Base-by-base conservation (phyloP, 306 rosid species). In the Hippophae rhamnoides region DNA sequence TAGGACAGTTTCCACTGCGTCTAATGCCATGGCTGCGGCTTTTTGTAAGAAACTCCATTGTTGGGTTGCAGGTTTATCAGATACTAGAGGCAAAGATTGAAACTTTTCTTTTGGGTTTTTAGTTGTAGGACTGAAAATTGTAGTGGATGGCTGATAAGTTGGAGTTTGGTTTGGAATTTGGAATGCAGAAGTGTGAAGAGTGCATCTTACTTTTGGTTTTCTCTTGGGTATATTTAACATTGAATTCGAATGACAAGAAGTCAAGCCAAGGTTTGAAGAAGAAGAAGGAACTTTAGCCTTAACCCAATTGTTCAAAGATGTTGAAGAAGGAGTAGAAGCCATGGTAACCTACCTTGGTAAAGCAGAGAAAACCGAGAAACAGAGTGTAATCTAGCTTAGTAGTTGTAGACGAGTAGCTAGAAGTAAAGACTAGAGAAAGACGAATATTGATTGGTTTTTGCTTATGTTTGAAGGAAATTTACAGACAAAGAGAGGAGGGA, bases 1-100 rank as follows among this genome's bases (percentile, higher is more conserved):
- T 14, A 92, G 46, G 12, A 89, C 82, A 3, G 62, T 42, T 56
- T 92, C 99, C 1, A 81, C 78, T 0, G 78, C 72, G 59, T 88
- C 90, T 12, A 92, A 55, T 12, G 95, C 94, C 60, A 79, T 41
- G 3, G 94, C 64, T 0, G 86, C 90, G 0, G 81, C 81, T 44
- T 65, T 76, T 47, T 92, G 95, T 0, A 86, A 10, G 23, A 82
- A 51, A 58, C 83, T 85, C 93, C 81, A 84, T 13, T 58, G 64
- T 9, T 63, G 56, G 14, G 56, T 13, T 18, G 31, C 13, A 53
- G 62, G 10, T 40, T 73, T 58, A 41, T 13, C 42, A 23, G 1
- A 70, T 41, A 13, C 53, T 31, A 31, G 3, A 10, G 73, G 9
- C 6, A 52, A 10, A 14, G 69, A 9, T 2, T 3, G 13, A 13